Conservation (phyloP, 495 filamentous ascomycete genomes). For the Lasiosphaeria miniovina region DNA sequence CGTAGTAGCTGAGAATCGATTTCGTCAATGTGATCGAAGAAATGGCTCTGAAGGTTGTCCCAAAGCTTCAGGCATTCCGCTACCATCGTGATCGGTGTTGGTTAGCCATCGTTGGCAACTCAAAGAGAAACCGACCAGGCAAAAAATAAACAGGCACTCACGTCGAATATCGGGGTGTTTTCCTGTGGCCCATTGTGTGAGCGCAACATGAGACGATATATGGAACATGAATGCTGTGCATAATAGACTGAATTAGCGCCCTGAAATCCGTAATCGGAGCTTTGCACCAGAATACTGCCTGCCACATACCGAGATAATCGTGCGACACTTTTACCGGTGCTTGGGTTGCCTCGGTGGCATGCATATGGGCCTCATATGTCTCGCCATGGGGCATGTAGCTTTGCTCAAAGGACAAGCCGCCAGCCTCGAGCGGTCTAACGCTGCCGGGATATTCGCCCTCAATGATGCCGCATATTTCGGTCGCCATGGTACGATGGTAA, state of each 20-base stretch:
- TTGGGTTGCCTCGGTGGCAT: constrained; percentile 8
- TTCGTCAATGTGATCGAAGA: constrained; percentile 23
- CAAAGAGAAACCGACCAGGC: not conserved
- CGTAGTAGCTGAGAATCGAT: constrained; percentile 9
- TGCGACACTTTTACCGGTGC: constrained; percentile 9
- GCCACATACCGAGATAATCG: constrained; percentile 19
- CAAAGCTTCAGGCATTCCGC: constrained; percentile 11
- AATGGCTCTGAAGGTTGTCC: constrained; percentile 19
- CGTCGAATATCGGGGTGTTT: constrained; percentile 22
- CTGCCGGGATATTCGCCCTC: constrained; percentile 59
- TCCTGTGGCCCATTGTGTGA: constrained; percentile 25
- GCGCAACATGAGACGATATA: constrained; percentile 20
- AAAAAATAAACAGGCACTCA: constrained; percentile 8
- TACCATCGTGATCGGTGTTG: not conserved
- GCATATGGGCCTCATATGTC: constrained; percentile 19
- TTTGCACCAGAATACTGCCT: not conserved
- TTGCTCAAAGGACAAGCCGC: constrained; percentile 53
- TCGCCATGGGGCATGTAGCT: constrained; percentile 30
- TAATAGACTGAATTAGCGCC: not conserved
- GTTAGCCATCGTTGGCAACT: not conserved
- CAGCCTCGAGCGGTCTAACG: constrained; percentile 52
- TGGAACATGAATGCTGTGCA: constrained; percentile 29
- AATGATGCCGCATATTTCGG: constrained; percentile 58
- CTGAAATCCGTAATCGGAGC: not conserved
- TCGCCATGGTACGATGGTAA: constrained; percentile 70